Conservation (phyloP, 2,329 filamentous ascomycete species). For the Gaeumannomyces tritici region DNA sequence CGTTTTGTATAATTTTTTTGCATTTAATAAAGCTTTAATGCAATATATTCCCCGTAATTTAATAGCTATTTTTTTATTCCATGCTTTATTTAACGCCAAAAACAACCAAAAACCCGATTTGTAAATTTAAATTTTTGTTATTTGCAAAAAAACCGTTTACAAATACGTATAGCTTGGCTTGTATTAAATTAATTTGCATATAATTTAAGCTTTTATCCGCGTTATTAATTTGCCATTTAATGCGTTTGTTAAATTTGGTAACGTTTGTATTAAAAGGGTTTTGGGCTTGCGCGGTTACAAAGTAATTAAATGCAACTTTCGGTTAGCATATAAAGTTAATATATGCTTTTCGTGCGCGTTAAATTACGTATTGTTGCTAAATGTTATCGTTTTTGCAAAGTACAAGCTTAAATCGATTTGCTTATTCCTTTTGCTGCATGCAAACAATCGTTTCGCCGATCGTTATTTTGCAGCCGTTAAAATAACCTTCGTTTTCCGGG, state of each 20-base stretch:
- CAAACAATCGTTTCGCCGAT: too few species aligned
- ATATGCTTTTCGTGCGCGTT: neutral
- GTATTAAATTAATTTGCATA: neutral
- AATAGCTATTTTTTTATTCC: neutral
- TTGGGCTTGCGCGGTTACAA: neutral
- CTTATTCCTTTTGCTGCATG: neutral
- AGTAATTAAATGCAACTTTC: neutral
- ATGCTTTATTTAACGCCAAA: neutral
- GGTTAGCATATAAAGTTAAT: neutral
- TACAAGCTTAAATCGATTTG: neutral
- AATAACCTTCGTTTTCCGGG: neutral
- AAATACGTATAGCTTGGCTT: neutral
- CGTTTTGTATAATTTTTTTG: neutral
- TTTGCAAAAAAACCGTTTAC: neutral
- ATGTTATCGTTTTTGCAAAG: neutral
- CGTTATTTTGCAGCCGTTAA: too few species aligned
- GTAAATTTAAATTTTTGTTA: neutral
- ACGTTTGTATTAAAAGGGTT: neutral
- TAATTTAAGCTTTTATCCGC: neutral
- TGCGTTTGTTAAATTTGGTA: neutral
- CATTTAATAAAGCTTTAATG: neutral
- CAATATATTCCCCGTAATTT: too few species aligned
- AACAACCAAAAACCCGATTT: neutral
- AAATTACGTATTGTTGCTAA: neutral
- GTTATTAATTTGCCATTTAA: neutral